A percentile compares a stretch with the other conserved stretches of the same genome.
These are phyloP conservation scores for Aspergillus niger DNA, from an alignment of 2,329 filamentous ascomycete genomes.

Conservation along the genomic window DNA sequence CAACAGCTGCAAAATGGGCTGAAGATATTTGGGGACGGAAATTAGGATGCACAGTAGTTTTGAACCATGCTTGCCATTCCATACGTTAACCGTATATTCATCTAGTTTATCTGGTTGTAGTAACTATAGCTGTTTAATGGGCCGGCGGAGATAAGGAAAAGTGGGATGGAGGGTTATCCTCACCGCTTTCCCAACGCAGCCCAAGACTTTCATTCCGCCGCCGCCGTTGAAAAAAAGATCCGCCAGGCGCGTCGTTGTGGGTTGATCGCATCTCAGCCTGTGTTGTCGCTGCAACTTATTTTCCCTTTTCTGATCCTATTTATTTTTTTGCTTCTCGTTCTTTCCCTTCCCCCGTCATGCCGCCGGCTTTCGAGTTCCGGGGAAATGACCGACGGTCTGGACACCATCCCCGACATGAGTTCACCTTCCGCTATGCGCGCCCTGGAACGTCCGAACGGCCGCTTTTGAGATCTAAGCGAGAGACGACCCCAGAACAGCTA, in stretches of 20 bases:
- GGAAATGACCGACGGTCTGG: slow-evolving; percentile 32
- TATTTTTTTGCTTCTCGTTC: neutral
- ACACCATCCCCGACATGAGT: slow-evolving; percentile 34
- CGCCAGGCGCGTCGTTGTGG: neutral
- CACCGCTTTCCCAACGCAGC: neutral
- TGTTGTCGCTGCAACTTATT: neutral
- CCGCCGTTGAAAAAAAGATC: neutral
- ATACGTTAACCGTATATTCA: too few relatives aligned
- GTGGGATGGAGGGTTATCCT: neutral
- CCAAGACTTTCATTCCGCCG: neutral
- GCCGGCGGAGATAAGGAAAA: neutral
- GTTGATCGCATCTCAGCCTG: neutral
- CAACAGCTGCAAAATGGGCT: slow-evolving; percentile 29
- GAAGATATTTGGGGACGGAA: slow-evolving; percentile 2
- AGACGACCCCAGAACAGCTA: slow-evolving; percentile 41
- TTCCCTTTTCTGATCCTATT: neutral
- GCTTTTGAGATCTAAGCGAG: slow-evolving; percentile 36
- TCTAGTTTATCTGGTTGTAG: too few relatives aligned
- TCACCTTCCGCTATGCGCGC: slow-evolving; percentile 44
- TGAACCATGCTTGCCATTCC: neutral
- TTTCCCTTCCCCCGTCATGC: slow-evolving; percentile 19
- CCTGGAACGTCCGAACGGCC: slow-evolving; percentile 42
- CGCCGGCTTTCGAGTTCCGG: slow-evolving; percentile 37
- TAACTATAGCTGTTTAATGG: too few relatives aligned
- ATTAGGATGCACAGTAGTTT: neutral